These are phyloP conservation scores for Cladophialophora psammophila DNA, from an alignment of 2,329 filamentous ascomycete genomes.

Conservation along the genomic window DNA sequence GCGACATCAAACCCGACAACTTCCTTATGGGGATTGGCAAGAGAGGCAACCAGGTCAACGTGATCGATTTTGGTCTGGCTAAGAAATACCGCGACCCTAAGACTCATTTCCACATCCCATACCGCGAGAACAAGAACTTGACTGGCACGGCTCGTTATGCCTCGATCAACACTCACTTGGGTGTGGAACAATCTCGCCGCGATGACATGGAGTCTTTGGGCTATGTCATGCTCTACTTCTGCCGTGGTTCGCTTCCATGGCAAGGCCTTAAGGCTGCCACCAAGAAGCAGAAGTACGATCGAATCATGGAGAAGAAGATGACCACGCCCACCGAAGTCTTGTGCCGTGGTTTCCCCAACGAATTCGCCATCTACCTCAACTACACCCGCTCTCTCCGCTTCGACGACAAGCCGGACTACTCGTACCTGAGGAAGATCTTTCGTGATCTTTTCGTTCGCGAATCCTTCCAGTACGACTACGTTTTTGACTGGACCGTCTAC, in stretches of 20 bases:
- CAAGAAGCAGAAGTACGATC: constrained; percentile 99
- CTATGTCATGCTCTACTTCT: constrained; percentile 99
- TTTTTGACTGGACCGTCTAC: constrained; percentile 99
- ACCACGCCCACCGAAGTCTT: constrained; percentile 96
- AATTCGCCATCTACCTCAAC: constrained; percentile 99
- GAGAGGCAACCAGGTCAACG: constrained; percentile 98
- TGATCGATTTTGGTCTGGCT: constrained; percentile 97
- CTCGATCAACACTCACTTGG: constrained; percentile 97
- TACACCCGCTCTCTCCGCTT: constrained; percentile 98
- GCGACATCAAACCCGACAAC: constrained; percentile 99
- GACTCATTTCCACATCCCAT: constrained; percentile 99
- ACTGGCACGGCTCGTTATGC: constrained; percentile 98
- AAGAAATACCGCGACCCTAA: constrained; percentile 99
- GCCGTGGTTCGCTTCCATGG: constrained; percentile 97
- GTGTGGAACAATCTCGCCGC: constrained; percentile 97
- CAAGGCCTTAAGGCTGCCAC: constrained; percentile 98
- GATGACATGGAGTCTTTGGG: constrained; percentile 99
- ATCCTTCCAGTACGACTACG: constrained; percentile 99
- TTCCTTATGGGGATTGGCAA: constrained; percentile 99
- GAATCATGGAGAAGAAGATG: constrained; percentile 99
- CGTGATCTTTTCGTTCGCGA: constrained; percentile 98
- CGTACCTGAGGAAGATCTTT: constrained; percentile 99
- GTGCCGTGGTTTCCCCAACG: constrained; percentile 98
- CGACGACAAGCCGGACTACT: constrained; percentile 99
- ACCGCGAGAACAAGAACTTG: constrained; percentile 99